A percentile compares a stretch with the other conserved stretches of the same genome.
These are phyloP conservation scores for Gynostemma pentaphyllum DNA, from an alignment of 306 rosid genomes.

Conservation along the genomic window DNA sequence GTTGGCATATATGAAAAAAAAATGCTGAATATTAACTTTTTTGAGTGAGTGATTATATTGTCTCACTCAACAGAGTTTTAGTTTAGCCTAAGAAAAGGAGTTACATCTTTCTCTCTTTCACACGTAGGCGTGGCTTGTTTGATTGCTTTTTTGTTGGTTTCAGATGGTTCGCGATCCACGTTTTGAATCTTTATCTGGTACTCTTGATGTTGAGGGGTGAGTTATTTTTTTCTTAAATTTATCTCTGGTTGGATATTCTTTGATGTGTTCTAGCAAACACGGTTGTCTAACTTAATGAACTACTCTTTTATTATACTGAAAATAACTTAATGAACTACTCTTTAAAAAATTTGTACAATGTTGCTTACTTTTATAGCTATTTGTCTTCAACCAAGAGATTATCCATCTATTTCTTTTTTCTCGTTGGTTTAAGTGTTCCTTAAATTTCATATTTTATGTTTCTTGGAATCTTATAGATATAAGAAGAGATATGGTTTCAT, in stretches of 20 bases:
- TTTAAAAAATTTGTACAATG: neutral
- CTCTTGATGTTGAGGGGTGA: conserved; percentile 49
- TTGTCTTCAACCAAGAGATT: too few relatives aligned
- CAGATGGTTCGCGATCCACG: conserved; percentile 72
- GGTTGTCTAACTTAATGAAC: neutral
- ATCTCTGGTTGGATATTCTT: neutral
- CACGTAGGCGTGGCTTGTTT: too few relatives aligned
- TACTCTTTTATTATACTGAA: too few relatives aligned
- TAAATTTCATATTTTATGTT: neutral
- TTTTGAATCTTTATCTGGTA: conserved; percentile 70
- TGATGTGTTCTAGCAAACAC: neutral
- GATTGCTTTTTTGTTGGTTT: conserved; percentile 5
- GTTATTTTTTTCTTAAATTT: conserved; percentile 8
- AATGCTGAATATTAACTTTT: too few relatives aligned
- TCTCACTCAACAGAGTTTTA: neutral
- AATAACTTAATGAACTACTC: too few relatives aligned
- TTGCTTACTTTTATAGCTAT: neutral
- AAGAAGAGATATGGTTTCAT: conserved; percentile 62
- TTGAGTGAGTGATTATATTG: too few relatives aligned
- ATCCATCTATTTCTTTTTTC: too few relatives aligned
- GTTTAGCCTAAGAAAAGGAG: neutral
- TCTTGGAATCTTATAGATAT: conserved; percentile 40
- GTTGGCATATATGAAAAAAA: too few relatives aligned
- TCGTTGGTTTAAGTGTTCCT: neutral
- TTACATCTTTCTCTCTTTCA: neutral